Evolutionary conservation across 768 basidiomycete species (phyloP).

Genomic region (Serendipita sp.): DNA sequence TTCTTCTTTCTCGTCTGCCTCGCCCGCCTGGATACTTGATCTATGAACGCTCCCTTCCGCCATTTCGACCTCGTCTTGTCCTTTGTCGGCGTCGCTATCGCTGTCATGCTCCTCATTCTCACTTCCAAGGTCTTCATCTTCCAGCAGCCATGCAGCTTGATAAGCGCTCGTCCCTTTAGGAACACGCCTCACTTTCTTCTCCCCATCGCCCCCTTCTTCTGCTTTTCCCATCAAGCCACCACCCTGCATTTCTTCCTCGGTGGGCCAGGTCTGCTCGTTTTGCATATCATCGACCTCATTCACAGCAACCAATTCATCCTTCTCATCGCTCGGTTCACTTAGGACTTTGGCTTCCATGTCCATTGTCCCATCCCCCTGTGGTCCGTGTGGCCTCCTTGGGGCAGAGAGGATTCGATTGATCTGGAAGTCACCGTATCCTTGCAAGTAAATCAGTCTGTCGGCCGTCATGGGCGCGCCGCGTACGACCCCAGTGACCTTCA

Average conservation of each 20-base stretch:
- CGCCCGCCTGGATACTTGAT: conserved; percentile 25
- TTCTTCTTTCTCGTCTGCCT: conserved; percentile 41
- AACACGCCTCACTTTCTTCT: conserved; percentile 55
- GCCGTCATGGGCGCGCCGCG: conserved; percentile 66
- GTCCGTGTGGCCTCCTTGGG: conserved; percentile 18
- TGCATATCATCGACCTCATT: conserved; percentile 79
- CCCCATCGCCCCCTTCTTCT: conserved; percentile 19
- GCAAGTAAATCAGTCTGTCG: conserved; percentile 74
- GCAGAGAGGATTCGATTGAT: conserved; percentile 37
- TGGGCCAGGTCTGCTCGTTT: conserved; percentile 98
- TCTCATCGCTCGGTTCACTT: conserved; percentile 46
- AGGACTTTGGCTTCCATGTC: conserved; percentile 51
- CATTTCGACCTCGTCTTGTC: conserved; percentile 32
- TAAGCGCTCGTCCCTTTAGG: conserved; percentile 96
- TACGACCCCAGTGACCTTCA: conserved; percentile 70
- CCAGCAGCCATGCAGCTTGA: conserved; percentile 91
- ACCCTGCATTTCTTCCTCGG: conserved; percentile 78
- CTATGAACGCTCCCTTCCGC: conserved; percentile 31
- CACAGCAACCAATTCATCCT: conserved; percentile 73
- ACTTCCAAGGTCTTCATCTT: conserved; percentile 52
- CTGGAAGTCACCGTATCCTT: conserved; percentile 77
- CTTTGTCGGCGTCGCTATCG: conserved; percentile 18
- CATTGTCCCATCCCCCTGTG: conserved; percentile 30
- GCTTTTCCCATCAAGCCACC: conserved; percentile 10
- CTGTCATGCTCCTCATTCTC: conserved; percentile 18